Evolutionary conservation across 306 rosid species (phyloP), one percentile per base, ranked within the genome.

Genomic region (Medicago arabica): DNA sequence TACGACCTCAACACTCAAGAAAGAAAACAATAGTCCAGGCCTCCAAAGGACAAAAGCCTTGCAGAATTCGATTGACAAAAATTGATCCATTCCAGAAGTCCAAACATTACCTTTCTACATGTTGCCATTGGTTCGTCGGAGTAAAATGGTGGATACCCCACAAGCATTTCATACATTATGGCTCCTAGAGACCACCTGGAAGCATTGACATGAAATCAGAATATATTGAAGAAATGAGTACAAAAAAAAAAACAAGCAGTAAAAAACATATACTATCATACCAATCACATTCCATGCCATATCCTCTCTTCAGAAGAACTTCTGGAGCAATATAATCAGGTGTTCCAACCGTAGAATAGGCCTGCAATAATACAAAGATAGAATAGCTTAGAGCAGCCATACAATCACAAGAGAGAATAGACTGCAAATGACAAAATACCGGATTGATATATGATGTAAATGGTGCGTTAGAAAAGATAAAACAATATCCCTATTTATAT

Each of bases 181-280:
- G 97, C 96, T 25, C 97, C 97, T n/a, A 92, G 88, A 82, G 97
- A 92, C 97, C 97, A 92, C 97, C 96, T 92, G 76, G 76, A 47
- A 54, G 82, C 51, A 84, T 80, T 36, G 74, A 75, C 54, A 83
- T 51, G 63, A 78, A 63, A 69, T 69, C 61, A 47, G 75, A 49
- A 79, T 21, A 69, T 9, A 67, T 55, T 34, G 23, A 25, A 57
- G 57, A 62, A 59, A 55, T 28, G 44, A n/a, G 71, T 58, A 43
- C 17, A 58, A 1, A 23, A 23, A 23, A 34, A 34, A 44, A 39
- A 9, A 3, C 31, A 16, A 40, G 72, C 23, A 43, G 43, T 53
- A 55, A 17, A 16, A 10, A 74, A 44, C 64, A 64, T 67, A 54
- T 50, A 55, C 28, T 70, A 77, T 4, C 34, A 74, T 79, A 92